Percentiles rank a stretch among this genome's conserved stretches.
Evolutionary conservation across 352 stramenopile species (phyloP).

Genomic region (Globisporangium solare): DNA sequence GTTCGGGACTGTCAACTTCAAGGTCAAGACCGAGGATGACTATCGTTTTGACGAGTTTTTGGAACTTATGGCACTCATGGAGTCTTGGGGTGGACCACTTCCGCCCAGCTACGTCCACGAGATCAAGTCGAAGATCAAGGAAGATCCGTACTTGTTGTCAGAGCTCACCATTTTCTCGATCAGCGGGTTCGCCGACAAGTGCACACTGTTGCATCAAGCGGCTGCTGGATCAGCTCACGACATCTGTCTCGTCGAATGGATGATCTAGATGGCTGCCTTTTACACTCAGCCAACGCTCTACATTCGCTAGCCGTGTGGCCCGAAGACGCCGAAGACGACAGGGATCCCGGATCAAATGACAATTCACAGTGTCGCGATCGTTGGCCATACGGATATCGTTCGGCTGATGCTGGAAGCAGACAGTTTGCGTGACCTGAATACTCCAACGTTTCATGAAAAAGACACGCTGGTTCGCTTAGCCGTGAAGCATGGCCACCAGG

Average conservation of each 20-base stretch:
- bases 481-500: constrained; percentile 18
- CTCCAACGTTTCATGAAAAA: constrained; percentile 18
- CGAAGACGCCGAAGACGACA: not conserved
- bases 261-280: constrained; percentile 29
- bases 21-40: not conserved
- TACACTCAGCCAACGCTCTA: constrained; percentile 15
- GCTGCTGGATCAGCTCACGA: constrained; percentile 25
- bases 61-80: constrained; percentile 17
- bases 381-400: constrained; percentile 17
- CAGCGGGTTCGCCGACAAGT: not conserved
- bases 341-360: constrained; percentile 16
- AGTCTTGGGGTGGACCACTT: constrained; percentile 1
- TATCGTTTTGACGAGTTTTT: constrained; percentile 13
- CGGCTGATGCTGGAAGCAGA: constrained; percentile 24
- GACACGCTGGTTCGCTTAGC: constrained; percentile 25
- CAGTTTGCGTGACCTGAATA: constrained; percentile 26
- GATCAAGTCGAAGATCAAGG: constrained; percentile 11
- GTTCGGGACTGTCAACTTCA: constrained; percentile 9
- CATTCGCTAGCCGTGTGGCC: constrained; percentile 7
- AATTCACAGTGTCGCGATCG: constrained; percentile 19
- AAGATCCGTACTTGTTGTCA: not conserved
- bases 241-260: constrained; percentile 26
- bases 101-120: not conserved
- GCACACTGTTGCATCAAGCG: constrained; percentile 20
- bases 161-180: not conserved